A percentile compares a stretch with the other conserved stretches of the same genome.
These are phyloP conservation scores for Rhododendron vialii DNA, from an alignment of 148 eudicot species.

Conservation along the genomic window DNA sequence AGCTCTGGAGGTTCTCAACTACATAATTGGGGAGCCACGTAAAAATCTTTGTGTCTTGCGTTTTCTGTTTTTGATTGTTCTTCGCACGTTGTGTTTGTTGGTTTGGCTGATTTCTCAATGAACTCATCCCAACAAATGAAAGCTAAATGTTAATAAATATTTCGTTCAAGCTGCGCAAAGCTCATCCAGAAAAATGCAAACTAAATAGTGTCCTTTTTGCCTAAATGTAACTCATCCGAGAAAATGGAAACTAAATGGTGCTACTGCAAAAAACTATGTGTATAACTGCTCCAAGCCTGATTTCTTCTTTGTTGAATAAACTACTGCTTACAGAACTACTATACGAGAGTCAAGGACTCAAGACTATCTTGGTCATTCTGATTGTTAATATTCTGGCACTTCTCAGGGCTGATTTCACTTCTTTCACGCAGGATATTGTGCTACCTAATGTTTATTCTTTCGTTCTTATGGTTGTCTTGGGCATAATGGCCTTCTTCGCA, in stretches of 20 bases:
- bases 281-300: slow-evolving; percentile 1
- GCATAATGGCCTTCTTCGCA: slow-evolving; percentile 45
- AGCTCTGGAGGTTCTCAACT: background rate
- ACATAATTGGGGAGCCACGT: background rate
- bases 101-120: background rate
- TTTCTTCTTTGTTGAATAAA: background rate
- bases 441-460: slow-evolving; percentile 39
- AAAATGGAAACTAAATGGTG: background rate
- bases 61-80: background rate
- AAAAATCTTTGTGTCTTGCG: background rate
- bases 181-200: background rate
- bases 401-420: background rate
- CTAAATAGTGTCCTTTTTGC: background rate
- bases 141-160: background rate
- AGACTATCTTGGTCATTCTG: background rate
- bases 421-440: slow-evolving; percentile 42
- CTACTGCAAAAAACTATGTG: background rate
- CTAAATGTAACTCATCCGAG: background rate
- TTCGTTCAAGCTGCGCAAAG: background rate
- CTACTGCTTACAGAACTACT: background rate
- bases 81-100: background rate
- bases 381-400: background rate
- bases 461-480: slow-evolving; percentile 40
- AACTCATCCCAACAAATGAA: background rate
- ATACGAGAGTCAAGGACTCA: background rate